Base-by-base conservation (phyloP, 2,329 filamentous ascomycete species). In the Sporothrix sp. region DNA sequence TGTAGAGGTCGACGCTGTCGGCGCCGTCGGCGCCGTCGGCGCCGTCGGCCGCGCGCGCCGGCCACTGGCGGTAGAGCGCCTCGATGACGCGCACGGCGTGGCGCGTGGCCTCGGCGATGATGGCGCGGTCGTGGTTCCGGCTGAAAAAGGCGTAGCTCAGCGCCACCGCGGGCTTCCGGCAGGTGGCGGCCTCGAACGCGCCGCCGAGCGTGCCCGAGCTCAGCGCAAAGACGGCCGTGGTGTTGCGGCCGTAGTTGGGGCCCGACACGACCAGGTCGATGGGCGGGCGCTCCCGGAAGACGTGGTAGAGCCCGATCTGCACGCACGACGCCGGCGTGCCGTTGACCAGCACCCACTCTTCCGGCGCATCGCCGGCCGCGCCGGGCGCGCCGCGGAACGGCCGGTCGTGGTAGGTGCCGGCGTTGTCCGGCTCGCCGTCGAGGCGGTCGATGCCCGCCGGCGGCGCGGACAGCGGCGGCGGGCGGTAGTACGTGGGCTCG, bases 91-190 rank as follows among this genome's bases (percentile, higher is more conserved):
- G 77, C 21, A 93, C 82, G 21, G 82, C 81, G 59, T 91, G 82
- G 39, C 78, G 71, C 33, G 82, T 87, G 3, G 88, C 89, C 44
- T 80, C 86, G 28, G 79, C 77, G 53, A 97, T 91, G 58, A 95
- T 81, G 21, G 75, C 74, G 2, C 86, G 83, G 59, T 95, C 86
- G 65, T 96, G 90, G 63, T 87, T 86, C 52, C 82, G 77, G 51
- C 82, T 81, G 68, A 90, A 93, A 69, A 96, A 97, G 20, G 91
- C 93, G 65, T 88, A 98, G 44, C 82, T 88, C 36, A 98, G 68
- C 0, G 93, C 93, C 57, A 98, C 85, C 11, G 87, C 75, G 59
- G 74, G 81, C 54, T 72, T 73, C 35, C 76, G 75, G 61, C 84
- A 90, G 1, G 85, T 75, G 2, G 86, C 85, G 7, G 81, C 86